These are phyloP conservation scores for Hippophae gyantsensis DNA, from an alignment of 306 rosid species.

Conservation along the genomic window DNA sequence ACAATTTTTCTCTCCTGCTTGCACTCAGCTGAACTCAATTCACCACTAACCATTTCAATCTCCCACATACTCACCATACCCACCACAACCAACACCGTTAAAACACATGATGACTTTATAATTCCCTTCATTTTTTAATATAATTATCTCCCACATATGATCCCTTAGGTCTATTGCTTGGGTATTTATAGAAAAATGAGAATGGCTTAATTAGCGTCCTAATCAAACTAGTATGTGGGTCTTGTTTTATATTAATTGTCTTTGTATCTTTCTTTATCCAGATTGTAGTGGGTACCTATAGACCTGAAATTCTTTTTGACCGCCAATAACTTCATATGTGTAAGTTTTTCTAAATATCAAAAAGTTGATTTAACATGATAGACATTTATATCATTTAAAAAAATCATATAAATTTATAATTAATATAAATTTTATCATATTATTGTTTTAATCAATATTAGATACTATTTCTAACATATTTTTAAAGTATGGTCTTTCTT, in stretches of 20 bases:
- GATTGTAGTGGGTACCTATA: too few relatives aligned
- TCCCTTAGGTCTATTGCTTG: not conserved
- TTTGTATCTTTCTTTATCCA: not conserved
- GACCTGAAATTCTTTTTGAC: not conserved
- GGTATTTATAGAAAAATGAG: not conserved
- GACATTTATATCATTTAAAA: too few relatives aligned
- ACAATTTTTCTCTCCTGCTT: constrained; percentile 12
- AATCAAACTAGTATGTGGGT: too few relatives aligned
- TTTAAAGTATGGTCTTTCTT: too few relatives aligned
- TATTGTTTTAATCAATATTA: too few relatives aligned
- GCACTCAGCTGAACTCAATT: constrained; percentile 2
- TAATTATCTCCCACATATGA: not conserved
- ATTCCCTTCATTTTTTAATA: not conserved
- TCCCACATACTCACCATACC: not conserved
- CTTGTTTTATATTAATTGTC: not conserved
- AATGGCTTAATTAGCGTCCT: not conserved
- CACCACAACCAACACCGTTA: not conserved
- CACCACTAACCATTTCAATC: not conserved
- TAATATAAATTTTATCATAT: too few relatives aligned
- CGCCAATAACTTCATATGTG: too few relatives aligned
- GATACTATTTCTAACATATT: too few relatives aligned
- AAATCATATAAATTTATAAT: too few relatives aligned
- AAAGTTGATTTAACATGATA: too few relatives aligned
- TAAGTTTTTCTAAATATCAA: too few relatives aligned
- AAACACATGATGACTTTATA: not conserved